Percentiles rank a stretch among this genome's conserved stretches.
phyloP scores from a whole-genome alignment of 169 alveolate genomes.

The Babesia divergens region DNA sequence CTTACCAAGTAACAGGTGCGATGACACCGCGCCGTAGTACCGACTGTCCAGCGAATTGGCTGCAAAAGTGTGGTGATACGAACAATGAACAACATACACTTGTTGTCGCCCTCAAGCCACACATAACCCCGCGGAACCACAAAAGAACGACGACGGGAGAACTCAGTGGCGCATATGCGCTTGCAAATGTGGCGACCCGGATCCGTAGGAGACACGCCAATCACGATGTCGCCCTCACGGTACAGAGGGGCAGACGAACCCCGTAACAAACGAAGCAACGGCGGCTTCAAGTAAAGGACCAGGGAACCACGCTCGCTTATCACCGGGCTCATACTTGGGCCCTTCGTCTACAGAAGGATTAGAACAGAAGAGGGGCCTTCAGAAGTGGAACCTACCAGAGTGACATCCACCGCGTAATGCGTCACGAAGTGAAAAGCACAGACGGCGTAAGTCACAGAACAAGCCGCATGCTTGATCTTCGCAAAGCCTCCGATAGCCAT shows the following conservation, averaged over 20 bases:
- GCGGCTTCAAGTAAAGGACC: conserved; percentile 37
- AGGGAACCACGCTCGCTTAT: conserved; percentile 27
- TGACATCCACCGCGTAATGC: conserved; percentile 46
- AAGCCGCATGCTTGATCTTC: conserved; percentile 7
- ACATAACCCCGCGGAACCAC: conserved; percentile 42
- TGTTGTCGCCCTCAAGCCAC: conserved; percentile 64
- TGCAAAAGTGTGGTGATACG: background rate
- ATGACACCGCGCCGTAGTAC: conserved; percentile 57
- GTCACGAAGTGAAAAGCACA: conserved; percentile 45
- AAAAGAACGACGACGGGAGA: background rate
- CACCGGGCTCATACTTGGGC: conserved; percentile 63
- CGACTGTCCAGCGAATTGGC: conserved; percentile 65
- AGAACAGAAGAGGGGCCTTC: background rate
- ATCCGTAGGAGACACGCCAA: conserved; percentile 44
- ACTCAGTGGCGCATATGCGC: conserved; percentile 23
- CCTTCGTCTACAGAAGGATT: conserved; percentile 36
- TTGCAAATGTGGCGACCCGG: conserved; percentile 53
- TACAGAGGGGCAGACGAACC: conserved; percentile 33
- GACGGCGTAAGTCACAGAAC: conserved; percentile 34
- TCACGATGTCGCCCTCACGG: conserved; percentile 59
- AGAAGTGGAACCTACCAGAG: conserved; percentile 38
- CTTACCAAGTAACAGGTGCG: conserved; percentile 33
- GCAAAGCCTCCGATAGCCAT: background rate
- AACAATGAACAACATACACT: conserved; percentile 11
- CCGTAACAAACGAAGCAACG: conserved; percentile 11